These are phyloP conservation scores for Beauveria rudraprayagi DNA, from an alignment of 2,329 filamentous ascomycete genomes.

Conservation along the genomic window DNA sequence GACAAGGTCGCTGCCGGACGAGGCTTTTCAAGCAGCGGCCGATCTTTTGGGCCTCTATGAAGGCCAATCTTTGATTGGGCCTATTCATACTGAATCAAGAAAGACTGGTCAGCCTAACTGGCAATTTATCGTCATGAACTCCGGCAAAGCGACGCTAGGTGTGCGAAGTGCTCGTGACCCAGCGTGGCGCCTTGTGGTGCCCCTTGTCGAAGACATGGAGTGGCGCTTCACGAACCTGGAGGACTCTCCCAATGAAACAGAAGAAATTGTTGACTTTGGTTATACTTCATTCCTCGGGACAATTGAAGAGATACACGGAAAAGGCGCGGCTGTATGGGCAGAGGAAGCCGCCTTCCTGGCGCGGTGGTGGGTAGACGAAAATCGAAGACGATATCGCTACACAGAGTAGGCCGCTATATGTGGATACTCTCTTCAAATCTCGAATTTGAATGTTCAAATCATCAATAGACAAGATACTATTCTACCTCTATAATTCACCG, in stretches of 20 bases:
- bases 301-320: not conserved
- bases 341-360: conserved; percentile 25
- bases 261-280: not conserved
- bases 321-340: not conserved
- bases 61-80: conserved; percentile 27
- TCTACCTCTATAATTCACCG: not conserved
- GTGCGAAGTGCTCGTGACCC: conserved; percentile 16
- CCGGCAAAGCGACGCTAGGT: conserved; percentile 16
- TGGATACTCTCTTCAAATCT: not conserved
- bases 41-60: conserved; percentile 26
- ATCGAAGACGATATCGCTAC: conserved; percentile 26
- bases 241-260: not conserved
- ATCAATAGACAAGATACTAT: not conserved
- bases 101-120: conserved; percentile 19
- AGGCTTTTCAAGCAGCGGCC: conserved; percentile 17
- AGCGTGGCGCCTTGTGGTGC: conserved; percentile 18
- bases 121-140: conserved; percentile 20
- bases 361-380: conserved; percentile 28
- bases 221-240: conserved; percentile 3
- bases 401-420: conserved; percentile 6
- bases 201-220: conserved; percentile 15
- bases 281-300: not conserved
- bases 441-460: not conserved
- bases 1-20: conserved; percentile 23
- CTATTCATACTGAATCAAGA: conserved; percentile 11